A percentile compares a stretch with the other conserved stretches of the same genome.
These are phyloP conservation scores for Fragaria iinumae DNA, from an alignment of 306 rosid genomes.

Conservation along the genomic window DNA sequence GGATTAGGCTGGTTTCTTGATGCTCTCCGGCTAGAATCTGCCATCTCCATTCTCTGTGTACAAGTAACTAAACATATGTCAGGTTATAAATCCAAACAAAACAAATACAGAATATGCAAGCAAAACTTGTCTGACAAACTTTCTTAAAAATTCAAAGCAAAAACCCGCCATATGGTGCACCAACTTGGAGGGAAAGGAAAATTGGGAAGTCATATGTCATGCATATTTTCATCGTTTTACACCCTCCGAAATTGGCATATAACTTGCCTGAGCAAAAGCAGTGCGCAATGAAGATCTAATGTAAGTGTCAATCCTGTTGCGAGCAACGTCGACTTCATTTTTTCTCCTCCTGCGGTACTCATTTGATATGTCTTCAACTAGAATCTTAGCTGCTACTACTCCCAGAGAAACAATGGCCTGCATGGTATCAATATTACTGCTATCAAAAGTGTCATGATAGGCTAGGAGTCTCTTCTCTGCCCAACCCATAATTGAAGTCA, in stretches of 20 bases:
- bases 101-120: neutral
- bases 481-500: constrained; percentile 93
- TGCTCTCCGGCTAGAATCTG: constrained; percentile 96
- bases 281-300: constrained; percentile 94
- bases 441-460: constrained; percentile 93
- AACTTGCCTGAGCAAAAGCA: constrained; percentile 97
- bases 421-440: constrained; percentile 73
- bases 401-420: constrained; percentile 92
- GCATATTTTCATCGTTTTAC: neutral
- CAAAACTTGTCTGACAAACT: neutral
- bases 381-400: constrained; percentile 83
- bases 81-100: constrained; percentile 16
- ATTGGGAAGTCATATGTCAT: neutral
- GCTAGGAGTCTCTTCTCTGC: constrained; percentile 99
- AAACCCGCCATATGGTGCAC: neutral
- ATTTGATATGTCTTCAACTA: constrained; percentile 90
- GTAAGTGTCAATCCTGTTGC: constrained; percentile 88
- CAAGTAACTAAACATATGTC: constrained; percentile 32
- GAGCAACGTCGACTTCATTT: constrained; percentile 84
- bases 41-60: constrained; percentile 89
- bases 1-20: constrained; percentile 83
- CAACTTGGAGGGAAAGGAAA: too few relatives aligned
- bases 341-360: constrained; percentile 92
- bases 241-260: constrained; percentile 4
- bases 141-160: neutral